Base-by-base conservation (phyloP, 139 green algal genomes). In the Coelastrella sp. region DNA sequence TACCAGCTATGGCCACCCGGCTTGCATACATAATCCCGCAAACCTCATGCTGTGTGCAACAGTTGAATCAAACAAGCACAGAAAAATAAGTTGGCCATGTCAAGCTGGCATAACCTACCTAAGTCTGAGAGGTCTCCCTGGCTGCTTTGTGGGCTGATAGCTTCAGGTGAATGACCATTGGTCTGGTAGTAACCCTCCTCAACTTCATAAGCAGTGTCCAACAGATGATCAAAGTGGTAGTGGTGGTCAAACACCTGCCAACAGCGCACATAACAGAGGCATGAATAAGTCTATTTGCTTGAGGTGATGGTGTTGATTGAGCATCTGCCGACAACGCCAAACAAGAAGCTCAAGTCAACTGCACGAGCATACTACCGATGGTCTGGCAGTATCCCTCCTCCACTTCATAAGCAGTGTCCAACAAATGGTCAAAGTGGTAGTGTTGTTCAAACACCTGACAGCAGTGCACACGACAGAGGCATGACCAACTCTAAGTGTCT, bases 171-270 rank as follows among this genome's bases (percentile, higher is more conserved):
- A n/a, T 22, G 66, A 5, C 19, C 5, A 8, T 6, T n/a, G 5
- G 17, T 59, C 16, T 86, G 58, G 20, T 86, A 57, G 80, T 68
- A 22, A 11, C 68, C 68, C 47, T 88, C 83, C 68, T 79, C 87
- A 56, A 86, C 87, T 78, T 86, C 87, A 76, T 80, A 85, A 5
- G 87, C 87, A 61, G 87, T 87, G 66, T 91, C 87, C 64, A 91
- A 22, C 61, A 91, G 78, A 54, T 91, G 87, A 78, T 91, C 87
- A 87, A 91, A 95, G 91, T 95, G 93, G 74, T 92, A 94, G 84
- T 90, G 87, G 79, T 95, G 93, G 90, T 95, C 93, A 88, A 95
- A 95, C 88, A 95, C 93, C 54, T 91, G 86, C 32, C n/a, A 47
- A 10, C 16, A 22, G 17, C 7, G 68, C 68, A 76, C 64, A 20